Evolutionary conservation across 2,329 filamentous ascomycete species (phyloP).

Genomic region (Aspergillus costaricaensis): DNA sequence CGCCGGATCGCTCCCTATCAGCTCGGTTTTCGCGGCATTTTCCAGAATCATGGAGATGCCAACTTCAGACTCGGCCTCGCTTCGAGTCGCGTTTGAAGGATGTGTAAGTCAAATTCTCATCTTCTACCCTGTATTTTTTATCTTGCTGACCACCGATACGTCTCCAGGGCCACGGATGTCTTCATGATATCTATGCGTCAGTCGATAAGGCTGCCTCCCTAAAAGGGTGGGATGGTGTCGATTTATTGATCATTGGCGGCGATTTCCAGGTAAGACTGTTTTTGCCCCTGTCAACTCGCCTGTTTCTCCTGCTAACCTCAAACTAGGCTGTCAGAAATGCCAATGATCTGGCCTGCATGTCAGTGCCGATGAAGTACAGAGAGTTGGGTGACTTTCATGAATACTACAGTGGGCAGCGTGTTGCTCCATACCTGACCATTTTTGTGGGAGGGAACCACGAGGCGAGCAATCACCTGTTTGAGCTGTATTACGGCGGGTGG

Average conservation of each 20-base stretch:
- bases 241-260: slow-evolving; percentile 90
- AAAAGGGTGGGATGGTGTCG: slow-evolving; percentile 77
- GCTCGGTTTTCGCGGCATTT: not conserved
- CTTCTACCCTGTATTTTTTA: not conserved
- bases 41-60: slow-evolving; percentile 14
- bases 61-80: slow-evolving; percentile 10
- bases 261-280: slow-evolving; percentile 74
- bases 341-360: slow-evolving; percentile 82
- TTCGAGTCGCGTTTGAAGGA: slow-evolving; percentile 82
- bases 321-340: slow-evolving; percentile 80
- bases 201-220: slow-evolving; percentile 67
- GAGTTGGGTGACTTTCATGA: slow-evolving; percentile 87
- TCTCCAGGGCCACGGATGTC: slow-evolving; percentile 78
- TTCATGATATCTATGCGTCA: slow-evolving; percentile 87
- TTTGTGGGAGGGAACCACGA: slow-evolving; percentile 97
- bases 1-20: not conserved
- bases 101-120: slow-evolving; percentile 62
- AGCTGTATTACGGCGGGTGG: slow-evolving; percentile 96
- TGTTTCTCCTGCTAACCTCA: slow-evolving; percentile 15
- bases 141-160: slow-evolving; percentile 13
- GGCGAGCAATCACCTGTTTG: slow-evolving; percentile 84
- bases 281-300: not conserved
- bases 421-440: slow-evolving; percentile 83
- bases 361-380: slow-evolving; percentile 85
- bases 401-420: slow-evolving; percentile 80